Evolutionary conservation across 768 basidiomycete species (phyloP), one percentile per base, ranked within the genome.

Genomic region (Grammothele lineata): DNA sequence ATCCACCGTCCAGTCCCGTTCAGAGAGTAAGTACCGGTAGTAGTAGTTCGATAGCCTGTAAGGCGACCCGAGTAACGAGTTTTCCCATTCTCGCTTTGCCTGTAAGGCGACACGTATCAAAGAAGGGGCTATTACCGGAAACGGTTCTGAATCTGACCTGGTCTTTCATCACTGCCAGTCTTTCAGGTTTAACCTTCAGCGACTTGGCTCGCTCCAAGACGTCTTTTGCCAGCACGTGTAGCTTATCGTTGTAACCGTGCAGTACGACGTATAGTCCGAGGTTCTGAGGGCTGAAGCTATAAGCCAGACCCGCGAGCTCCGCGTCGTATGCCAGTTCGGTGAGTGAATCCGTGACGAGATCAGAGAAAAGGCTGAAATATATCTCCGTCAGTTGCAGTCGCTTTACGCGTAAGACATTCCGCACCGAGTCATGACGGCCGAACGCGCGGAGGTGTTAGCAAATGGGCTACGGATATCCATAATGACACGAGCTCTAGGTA

Each of bases 281-380:
- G 2, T 73, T 70, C 53, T 82, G 76, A 10, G 76, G 70, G 21
- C 74, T 66, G 50, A 94, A 75, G 51, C 68, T 74, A 64, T 93
- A 98, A 4, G 72, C 70, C 27, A 98, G 74, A 22, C 93, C 93
- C 12, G 95, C 96, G 21, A 98, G 77, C 34, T 88, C 85, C 10
- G 96, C 96, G 59, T 93, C 85, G 61, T 98, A 98, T 0, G 90
- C 73, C 57, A 87, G 92, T 66, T 99, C 96, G 5, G 83, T 83
- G 41, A 98, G 77, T 2, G 89, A 79, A 59, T 99, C 96, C 23
- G 80, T 81, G 55, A 97, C 87, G 25, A 98, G 74, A 53, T 93
- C 87, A 42, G 82, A 72, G 65, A 83, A 93, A 11, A 99, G 67
- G 43, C 89, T 90, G 34, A 24, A 38, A 43, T 7, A 7, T 7